Base-by-base conservation (phyloP, 1,139 yeast species). In the Scheffersomyces quercinus region DNA sequence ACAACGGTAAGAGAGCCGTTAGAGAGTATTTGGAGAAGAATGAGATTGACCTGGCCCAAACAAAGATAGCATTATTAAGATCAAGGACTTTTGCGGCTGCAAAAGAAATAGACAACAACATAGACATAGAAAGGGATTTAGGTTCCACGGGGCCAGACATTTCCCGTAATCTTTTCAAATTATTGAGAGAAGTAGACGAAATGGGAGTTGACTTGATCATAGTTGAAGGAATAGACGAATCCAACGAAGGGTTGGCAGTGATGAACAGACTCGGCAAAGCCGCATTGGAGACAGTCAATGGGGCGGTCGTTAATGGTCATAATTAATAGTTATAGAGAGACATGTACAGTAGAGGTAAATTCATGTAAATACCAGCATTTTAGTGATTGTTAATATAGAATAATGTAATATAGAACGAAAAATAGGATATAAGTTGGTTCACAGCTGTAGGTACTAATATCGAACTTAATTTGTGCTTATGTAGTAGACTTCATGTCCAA, bases 231-330 rank as follows among this genome's bases (percentile, higher is more conserved):
- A 77, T 88, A 4, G 78, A 73, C 24, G 88, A 84, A 51, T 62
- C 70, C 0, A 74, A 85, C 42, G 95, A 90, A 57, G 99, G 99
- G 0, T 72, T 91, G 43, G 99, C 99, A 0, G 85, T 93, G 36
- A 91, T 93, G 97, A 93, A 93, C 61, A 70, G 99, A 52, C 71
- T 93, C 34, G 73, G 78, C 40, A 93, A 93, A 62, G 99, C 99
- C 3, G 96, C 99, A 0, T 68, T 78, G 4, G 80, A 76, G 41
- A 76, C 69, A 13, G 55, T 73, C 34, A 46, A 55, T 32, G 60
- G 59, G 8, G 28, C 26, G 7, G 26, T 20, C 5, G 26, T 9
- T 2, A 20, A 20, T 7, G 30, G n/a, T 15, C 29, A 36, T 7
- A 14, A 12, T 12, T 14, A 24, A 33, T 20, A 20, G 26, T 6